These are phyloP conservation scores for Stephania japonica DNA, from an alignment of 164 flowering plant genomes.

Conservation along the genomic window DNA sequence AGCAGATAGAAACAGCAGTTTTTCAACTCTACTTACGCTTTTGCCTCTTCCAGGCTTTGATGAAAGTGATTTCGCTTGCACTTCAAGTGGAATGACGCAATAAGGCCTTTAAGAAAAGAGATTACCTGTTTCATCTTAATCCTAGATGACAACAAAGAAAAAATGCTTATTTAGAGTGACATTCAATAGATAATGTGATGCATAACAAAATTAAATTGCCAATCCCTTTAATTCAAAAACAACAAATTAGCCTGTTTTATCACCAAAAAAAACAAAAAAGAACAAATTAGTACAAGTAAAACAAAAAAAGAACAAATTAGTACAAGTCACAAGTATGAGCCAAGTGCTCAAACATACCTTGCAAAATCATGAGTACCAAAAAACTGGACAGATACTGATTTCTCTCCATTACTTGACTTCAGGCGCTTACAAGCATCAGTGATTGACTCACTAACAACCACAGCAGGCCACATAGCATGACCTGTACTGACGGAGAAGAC, in stretches of 20 bases:
- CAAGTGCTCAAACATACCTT: conserved; percentile 40
- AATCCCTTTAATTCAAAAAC: background rate
- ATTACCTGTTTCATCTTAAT: conserved; percentile 59
- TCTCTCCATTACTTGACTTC: conserved; percentile 38
- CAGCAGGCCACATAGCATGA: conserved; percentile 96
- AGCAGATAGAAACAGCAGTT: background rate
- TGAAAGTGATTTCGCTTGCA: conserved; percentile 66
- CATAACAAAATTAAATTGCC: background rate
- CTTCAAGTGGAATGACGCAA: conserved; percentile 65
- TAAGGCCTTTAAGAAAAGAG: conserved; percentile 80
- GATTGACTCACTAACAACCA: conserved; percentile 64
- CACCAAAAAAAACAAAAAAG: background rate
- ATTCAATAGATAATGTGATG: background rate
- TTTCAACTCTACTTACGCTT: conserved; percentile 40
- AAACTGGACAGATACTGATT: conserved; percentile 81
- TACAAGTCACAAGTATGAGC: background rate
- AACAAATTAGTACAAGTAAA: background rate
- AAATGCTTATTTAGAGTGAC: background rate
- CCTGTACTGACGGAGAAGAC: conserved; percentile 33
- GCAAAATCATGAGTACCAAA: conserved; percentile 99
- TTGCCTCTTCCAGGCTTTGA: conserved; percentile 79
- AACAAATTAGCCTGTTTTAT: background rate
- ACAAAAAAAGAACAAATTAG: conserved; percentile 3
- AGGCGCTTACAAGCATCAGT: conserved; percentile 41
- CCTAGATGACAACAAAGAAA: conserved; percentile 37